Conservation (phyloP, 352 stramenopile genomes). For the Pythium sukuiense region DNA sequence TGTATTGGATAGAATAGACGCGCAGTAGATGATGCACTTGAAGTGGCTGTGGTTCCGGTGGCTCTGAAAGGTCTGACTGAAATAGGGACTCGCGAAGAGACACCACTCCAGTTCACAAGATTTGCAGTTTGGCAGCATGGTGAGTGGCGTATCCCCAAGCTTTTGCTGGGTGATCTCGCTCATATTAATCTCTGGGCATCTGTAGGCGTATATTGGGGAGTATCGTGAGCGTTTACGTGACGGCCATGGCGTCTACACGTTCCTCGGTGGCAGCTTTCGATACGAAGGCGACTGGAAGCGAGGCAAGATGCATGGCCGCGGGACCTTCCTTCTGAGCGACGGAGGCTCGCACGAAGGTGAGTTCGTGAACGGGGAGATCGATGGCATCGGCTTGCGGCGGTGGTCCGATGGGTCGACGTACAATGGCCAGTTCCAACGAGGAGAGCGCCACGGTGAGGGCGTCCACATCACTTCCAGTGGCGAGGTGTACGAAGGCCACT, state of each 20-base stretch:
- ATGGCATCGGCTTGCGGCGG: conserved; percentile 47
- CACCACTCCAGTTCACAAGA: neutral
- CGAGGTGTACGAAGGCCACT: conserved; percentile 61
- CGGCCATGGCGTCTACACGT: conserved; percentile 45
- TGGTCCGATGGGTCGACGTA: conserved; percentile 64
- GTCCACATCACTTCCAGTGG: conserved; percentile 39
- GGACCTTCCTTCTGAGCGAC: conserved; percentile 40
- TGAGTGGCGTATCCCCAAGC: neutral
- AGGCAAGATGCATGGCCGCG: conserved; percentile 59
- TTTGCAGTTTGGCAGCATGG: neutral
- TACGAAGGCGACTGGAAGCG: conserved; percentile 70
- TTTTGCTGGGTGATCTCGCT: neutral
- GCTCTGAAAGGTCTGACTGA: conserved; percentile 2
- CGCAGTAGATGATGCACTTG: neutral
- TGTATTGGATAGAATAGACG: conserved; percentile 11
- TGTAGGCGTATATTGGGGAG: conserved; percentile 42
- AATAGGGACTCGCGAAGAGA: conserved; percentile 11
- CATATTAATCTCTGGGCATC: too few species aligned
- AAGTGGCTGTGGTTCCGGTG: neutral
- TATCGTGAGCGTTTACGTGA: conserved; percentile 45
- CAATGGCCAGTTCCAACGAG: conserved; percentile 49
- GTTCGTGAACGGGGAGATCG: conserved; percentile 64
- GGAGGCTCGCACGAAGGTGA: conserved; percentile 47
- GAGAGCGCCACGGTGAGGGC: conserved; percentile 57
- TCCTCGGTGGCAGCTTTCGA: conserved; percentile 42